These are phyloP conservation scores for Alloteropsis angusta DNA, from an alignment of 202 grass and related monocot genomes.

Conservation along the genomic window DNA sequence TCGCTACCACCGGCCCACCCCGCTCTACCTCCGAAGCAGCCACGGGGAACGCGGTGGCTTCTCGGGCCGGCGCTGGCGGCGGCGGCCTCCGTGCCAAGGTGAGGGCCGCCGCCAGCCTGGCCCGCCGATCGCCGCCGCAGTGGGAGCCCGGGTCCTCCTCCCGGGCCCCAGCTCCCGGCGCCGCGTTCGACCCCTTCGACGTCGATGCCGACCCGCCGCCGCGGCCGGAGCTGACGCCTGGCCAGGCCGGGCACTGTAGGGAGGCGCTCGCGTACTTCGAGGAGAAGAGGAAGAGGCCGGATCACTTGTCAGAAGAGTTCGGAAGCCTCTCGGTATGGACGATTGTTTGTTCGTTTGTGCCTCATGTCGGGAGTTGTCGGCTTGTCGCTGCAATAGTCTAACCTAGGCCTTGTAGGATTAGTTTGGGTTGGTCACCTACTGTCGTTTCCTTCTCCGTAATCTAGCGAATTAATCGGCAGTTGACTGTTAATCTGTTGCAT, in stretches of 20 bases:
- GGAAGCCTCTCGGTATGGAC: constrained; percentile 44
- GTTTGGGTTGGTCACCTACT: neutral
- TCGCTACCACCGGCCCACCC: neutral
- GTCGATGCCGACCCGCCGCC: constrained; percentile 23
- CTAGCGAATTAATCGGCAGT: neutral
- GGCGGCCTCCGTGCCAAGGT: constrained; percentile 4
- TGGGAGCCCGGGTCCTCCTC: neutral
- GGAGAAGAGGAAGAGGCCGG: constrained; percentile 19
- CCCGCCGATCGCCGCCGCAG: neutral
- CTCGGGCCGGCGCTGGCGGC: neutral
- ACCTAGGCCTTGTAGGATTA: neutral
- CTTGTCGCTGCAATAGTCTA: neutral
- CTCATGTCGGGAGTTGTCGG: neutral
- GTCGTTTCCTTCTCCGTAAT: neutral
- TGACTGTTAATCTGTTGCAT: neutral
- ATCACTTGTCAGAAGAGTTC: constrained; percentile 40
- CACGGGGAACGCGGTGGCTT: constrained; percentile 41
- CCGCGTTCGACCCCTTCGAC: constrained; percentile 32
- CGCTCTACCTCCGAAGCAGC: neutral
- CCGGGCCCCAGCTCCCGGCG: neutral
- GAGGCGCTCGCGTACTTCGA: constrained; percentile 57
- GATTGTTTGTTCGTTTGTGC: neutral
- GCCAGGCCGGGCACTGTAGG: constrained; percentile 44
- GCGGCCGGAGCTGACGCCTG: constrained; percentile 24
- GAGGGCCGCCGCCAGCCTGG: constrained; percentile 11